Evolutionary conservation across 331 rosid species (phyloP), one percentile per base, ranked within the genome.

Genomic region (Pyrus hybrid): DNA sequence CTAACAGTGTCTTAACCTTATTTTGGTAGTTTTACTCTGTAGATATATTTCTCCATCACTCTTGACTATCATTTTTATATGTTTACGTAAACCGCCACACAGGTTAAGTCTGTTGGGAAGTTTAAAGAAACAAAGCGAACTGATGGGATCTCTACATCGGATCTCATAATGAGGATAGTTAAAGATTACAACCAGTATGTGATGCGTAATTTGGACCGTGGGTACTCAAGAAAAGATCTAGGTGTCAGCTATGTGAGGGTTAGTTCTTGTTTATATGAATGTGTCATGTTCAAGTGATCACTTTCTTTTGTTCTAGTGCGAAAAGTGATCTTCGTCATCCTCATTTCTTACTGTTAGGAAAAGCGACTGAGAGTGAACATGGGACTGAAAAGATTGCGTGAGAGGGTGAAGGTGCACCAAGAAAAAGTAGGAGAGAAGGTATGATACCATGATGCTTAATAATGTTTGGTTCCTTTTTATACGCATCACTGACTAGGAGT

Each of bases 191-290:
- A 91, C 82, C 91, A 93, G 70, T 93, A 93, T 73, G 98, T 93
- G 80, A 68, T 90, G 83, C 93, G 96, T 16, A 93, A 93, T 84
- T 85, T 93, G 88, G 96, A 93, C 79, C 96, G 96, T 67, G 96
- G 98, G 12, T 93, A 91, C 79, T 75, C 95, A 7, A 90, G 98
- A 75, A 93, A 90, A 79, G 98, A 93, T 76, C 95, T 93, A 70
- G 98, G 98, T 57, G 98, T 93, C 32, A 90, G 98, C 93, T 93
- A 79, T 74, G 95, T 93, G 77, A 91, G 91, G 98, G 98, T 82
- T 82, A 77, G 91, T 37, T 66, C 75, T 73, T 65, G 32, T 37
- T 81, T 58, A 72, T 81, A 65, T 65, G 18, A 65, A 65, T 30
- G 70, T 63, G 51, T 76, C 75, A 23, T 63, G 12, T 20, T 74